Evolutionary conservation across 371 early-diverging fungal genomes (phyloP).

Genomic region (Lichtheimia ramosa): DNA sequence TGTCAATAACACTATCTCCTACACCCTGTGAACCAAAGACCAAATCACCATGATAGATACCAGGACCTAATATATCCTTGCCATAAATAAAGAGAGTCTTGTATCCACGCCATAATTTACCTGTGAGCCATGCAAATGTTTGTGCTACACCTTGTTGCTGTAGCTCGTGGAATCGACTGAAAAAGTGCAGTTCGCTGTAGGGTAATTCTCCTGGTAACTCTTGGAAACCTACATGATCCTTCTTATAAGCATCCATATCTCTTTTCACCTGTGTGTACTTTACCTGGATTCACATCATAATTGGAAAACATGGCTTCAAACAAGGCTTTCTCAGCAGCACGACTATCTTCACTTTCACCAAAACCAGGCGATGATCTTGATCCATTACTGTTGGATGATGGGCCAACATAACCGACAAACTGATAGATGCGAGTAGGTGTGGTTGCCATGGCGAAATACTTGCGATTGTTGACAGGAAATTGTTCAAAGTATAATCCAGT

Average conservation of each 20-base stretch:
- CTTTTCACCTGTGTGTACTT: background rate
- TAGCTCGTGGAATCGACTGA: conserved; percentile 64
- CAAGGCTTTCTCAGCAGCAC: conserved; percentile 42
- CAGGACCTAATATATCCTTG: conserved; percentile 55
- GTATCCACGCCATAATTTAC: conserved; percentile 17
- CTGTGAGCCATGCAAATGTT: conserved; percentile 78
- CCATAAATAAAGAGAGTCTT: background rate
- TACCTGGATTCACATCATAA: conserved; percentile 63
- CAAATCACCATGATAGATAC: conserved; percentile 82
- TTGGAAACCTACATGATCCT: conserved; percentile 59
- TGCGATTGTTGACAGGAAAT: conserved; percentile 68
- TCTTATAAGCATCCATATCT: background rate
- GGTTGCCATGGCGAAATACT: conserved; percentile 76
- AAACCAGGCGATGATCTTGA: conserved; percentile 20
- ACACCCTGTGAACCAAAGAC: conserved; percentile 72
- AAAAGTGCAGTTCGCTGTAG: conserved; percentile 65
- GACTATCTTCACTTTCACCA: conserved; percentile 22
- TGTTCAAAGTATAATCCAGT: conserved; percentile 79
- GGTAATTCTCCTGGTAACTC: conserved; percentile 71
- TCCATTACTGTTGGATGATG: conserved; percentile 14
- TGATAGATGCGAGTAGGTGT: conserved; percentile 85
- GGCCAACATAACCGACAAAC: conserved; percentile 70
- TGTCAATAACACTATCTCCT: conserved; percentile 80
- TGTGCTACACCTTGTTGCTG: conserved; percentile 68
- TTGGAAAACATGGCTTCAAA: conserved; percentile 64